phyloP scores from a whole-genome alignment of 2,329 filamentous ascomycete species.

The Phialocephala subalpina region DNA sequence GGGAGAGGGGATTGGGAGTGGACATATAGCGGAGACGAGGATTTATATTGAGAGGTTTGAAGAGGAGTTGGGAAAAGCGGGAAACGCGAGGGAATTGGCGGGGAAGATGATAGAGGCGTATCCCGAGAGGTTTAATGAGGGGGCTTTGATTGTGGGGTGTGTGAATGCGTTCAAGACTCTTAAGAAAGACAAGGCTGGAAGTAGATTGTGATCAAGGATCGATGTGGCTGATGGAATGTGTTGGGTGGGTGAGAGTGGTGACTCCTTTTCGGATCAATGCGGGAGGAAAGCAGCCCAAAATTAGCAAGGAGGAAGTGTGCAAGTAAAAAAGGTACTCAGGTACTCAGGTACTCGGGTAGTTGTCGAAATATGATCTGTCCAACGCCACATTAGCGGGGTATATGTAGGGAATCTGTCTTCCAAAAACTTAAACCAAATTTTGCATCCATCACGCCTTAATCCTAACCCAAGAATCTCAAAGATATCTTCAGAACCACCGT shows the following conservation, averaged over 20 bases:
- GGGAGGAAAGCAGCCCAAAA: background rate
- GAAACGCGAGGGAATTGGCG: constrained; percentile 20
- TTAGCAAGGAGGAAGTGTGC: background rate
- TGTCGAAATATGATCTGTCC: background rate
- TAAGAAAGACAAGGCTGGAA: background rate
- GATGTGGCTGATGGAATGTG: background rate
- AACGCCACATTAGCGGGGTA: background rate
- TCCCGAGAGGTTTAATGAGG: constrained; percentile 24
- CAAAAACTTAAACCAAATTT: too few species aligned
- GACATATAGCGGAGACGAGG: constrained; percentile 38
- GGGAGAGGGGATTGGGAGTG: constrained; percentile 41
- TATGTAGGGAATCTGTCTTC: too few species aligned
- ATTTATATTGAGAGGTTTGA: constrained; percentile 40
- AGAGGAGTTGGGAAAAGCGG: constrained; percentile 6
- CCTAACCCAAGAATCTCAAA: background rate
- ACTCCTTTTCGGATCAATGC: too few species aligned
- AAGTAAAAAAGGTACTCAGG: background rate
- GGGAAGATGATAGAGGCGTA: constrained; percentile 22
- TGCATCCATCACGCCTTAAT: too few species aligned
- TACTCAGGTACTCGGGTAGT: too few species aligned
- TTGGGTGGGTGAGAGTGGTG: too few species aligned
- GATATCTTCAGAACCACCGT: background rate
- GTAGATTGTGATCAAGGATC: constrained; percentile 7
- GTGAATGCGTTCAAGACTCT: constrained; percentile 17
- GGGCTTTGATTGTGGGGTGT: constrained; percentile 17